Evolutionary conservation across 2,329 filamentous ascomycete genomes (phyloP), one percentile per base, ranked within the genome.

Genomic region (Fusarium oxysporum): DNA sequence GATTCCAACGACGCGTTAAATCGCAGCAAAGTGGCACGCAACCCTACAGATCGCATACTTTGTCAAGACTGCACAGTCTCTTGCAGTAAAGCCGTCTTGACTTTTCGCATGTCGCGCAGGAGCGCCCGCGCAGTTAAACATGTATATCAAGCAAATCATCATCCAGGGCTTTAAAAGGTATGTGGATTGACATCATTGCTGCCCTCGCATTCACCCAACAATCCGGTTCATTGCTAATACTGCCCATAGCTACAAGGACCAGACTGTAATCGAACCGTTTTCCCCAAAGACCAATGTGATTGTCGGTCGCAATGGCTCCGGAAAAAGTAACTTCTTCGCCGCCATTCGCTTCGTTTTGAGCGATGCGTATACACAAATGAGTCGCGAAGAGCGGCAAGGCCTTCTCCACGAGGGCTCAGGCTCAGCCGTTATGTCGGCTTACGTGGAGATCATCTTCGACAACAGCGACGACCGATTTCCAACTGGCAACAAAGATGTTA

Each of bases 141-240:
- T 98, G 95, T 96, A 97, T 87, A 98, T 99, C 89, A 99, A 99
- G 84, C 96, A 99, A 86, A 98, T 98, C 83, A 98, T 98, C 83
- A 98, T 99, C 81, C 96, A 99, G 84, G 96, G 96, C 91, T 99
- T 99, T 86, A 99, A 99, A 86, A 98, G 95, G 95, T 97, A 83
- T 76, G 84, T 80, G 63, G 58, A 44, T 62, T 48, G 30, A 38
- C 23, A 48, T 50, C 32, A 23, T 19, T 51, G 28, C 32, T 45
- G 51, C 44, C n/a, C 66, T 47, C 35, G 38, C 33, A 30, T 60
- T 55, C 53, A 57, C 68, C 55, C 33, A 38, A 13, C 41, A 28
- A 50, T 54, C n/a, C 41, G 54, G 40, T 41, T 40, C 23, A 70
- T 77, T 66, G 69, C 68, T 76, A 62, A 80, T 66, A 35, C 43